Base-by-base conservation (phyloP, 2,329 filamentous ascomycete species). In the Sarocladiaceae sp. region DNA sequence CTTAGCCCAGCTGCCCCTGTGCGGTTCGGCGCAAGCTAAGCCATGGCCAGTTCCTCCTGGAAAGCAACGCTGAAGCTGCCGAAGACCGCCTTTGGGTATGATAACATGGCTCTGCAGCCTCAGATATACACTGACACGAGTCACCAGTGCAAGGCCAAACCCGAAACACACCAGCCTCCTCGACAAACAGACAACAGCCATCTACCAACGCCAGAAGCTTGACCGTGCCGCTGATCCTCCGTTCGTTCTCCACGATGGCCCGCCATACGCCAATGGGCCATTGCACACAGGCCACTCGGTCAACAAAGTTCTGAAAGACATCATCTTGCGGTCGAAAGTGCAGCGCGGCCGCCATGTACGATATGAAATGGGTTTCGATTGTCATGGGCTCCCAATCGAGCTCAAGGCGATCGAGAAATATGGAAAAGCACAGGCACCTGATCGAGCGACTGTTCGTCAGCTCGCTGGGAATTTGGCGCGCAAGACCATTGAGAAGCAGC, bases 241-340 rank as follows among this genome's bases (percentile, higher is more conserved):
- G 0, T 98, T 97, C 52, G 70, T 89, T 2, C 72, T 98, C 7
- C 93, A 97, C 59, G 93, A 98, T 80, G 93, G 93, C 1, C 93
- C 93, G 0, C 93, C 93, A 0, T 98, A 97, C 62, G 93, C 93
- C 51, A 98, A 98, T 67, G 93, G 93, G 12, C 78, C 76, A 34
- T 76, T 98, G 9, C 93, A 98, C 58, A 81, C 94, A 48, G 93
- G 93, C 3, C 93, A 98, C 70, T 89, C 93, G 27, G 70, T 98
- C 59, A 98, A 98, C 66, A 98, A 98, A 68, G 84, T 97, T 54
- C 73, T 95, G 48, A 98, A 98, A 70, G 93, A 98, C 65, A 86
- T 97, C 57, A 87, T 95, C 49, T 74, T 89, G 54, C 80, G 93
- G 32, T 81, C 84, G 49, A 82, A 95, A 66, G 69, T 97, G 48